Conservation (phyloP, 805 yeast genomes). For the Candida tibetensis region DNA sequence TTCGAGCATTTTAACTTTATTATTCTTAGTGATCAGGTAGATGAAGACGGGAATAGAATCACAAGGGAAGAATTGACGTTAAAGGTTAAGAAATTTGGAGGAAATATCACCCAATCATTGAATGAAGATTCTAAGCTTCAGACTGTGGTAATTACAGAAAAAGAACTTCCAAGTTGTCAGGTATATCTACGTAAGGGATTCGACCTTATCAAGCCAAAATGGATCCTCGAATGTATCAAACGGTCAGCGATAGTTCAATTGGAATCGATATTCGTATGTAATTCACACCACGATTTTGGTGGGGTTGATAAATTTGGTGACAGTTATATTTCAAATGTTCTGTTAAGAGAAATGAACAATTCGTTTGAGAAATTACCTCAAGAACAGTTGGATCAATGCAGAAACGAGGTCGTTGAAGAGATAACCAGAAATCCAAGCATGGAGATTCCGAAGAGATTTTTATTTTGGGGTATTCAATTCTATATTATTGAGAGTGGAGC, state of each 20-base stretch:
- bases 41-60: constrained; percentile 24
- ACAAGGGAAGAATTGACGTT: constrained; percentile 33
- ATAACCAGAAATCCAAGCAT: constrained; percentile 10
- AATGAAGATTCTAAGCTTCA: constrained; percentile 11
- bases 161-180: constrained; percentile 24
- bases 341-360: constrained; percentile 14
- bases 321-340: constrained; percentile 44
- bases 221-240: constrained; percentile 69
- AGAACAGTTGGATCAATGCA: constrained; percentile 8
- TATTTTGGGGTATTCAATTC: constrained; percentile 36
- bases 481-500: constrained; percentile 21
- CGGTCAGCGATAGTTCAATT: constrained; percentile 42
- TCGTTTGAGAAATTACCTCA: constrained; percentile 12
- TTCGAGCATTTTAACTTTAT: constrained; percentile 49
- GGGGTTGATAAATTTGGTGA: constrained; percentile 63
- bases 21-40: constrained; percentile 51
- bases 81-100: constrained; percentile 50
- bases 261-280: constrained; percentile 60
- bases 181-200: constrained; percentile 39
- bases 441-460: constrained; percentile 21
- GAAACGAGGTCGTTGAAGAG: constrained; percentile 12
- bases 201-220: constrained; percentile 63
- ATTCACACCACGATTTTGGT: constrained; percentile 27
- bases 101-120: constrained; percentile 29
- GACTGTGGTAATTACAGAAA: constrained; percentile 25